Evolutionary conservation across 768 basidiomycete species (phyloP), one percentile per base, ranked within the genome.

Genomic region (Krasilnikovozyma curviuscula): DNA sequence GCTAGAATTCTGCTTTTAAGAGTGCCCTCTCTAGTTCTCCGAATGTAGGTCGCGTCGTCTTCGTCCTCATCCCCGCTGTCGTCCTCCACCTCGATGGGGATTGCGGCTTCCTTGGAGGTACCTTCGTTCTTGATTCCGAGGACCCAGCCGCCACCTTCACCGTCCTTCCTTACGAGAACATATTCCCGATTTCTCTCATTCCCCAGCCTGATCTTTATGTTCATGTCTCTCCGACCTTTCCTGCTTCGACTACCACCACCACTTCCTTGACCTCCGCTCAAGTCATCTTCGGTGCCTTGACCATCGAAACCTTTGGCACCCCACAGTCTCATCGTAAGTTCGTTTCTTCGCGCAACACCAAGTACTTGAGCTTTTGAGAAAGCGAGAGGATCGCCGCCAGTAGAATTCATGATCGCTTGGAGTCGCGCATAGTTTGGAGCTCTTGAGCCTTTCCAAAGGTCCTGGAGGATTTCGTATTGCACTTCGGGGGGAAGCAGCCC

Each of bases 381-480:
- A 63, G 97, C 93, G 46, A 95, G 69, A 0, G 93, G 78, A 0
- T 88, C 91, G 2, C 68, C 69, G 0, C 86, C 73, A 37, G 71
- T 73, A 46, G 69, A 71, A 18, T 91, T 69, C 93, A 98, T 98
- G n/a, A n/a, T n/a, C 48, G 79, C 78, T 58, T 93, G 81, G 38
- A 97, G 67, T 3, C 93, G 81, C 28, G 76, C 77, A 66, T 89
- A 81, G 8, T 85, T 91, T 12, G 84, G 89, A 65, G 95, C 89
- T 3, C 93, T 74, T 1, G 89, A 95, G 64, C 86, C 88, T 48
- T 93, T 70, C 3, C 93, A 77, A 40, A 97, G 69, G 67, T 98
- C 93, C 45, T 91, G 89, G 29, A 97, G 78, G 55, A 98, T 91
- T 67, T 98, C 93, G 65, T 97, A 98, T 57, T 98, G 86, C 19